Percentiles rank a stretch among this genome's conserved stretches.
Conservation (phyloP, 2,329 filamentous ascomycete genomes). For the Colletotrichum cereale region DNA sequence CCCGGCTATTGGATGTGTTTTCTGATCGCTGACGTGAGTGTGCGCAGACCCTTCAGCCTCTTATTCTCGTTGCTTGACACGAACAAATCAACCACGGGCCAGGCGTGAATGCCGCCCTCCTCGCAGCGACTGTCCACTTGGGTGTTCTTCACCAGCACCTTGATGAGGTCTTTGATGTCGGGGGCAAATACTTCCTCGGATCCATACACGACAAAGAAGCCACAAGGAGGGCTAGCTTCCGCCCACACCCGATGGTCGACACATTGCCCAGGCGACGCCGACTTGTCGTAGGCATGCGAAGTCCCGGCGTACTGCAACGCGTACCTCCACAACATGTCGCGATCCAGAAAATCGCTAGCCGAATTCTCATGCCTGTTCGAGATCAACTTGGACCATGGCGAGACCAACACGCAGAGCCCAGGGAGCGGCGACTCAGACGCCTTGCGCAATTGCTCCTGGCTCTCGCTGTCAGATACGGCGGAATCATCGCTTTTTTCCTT, state of each 20-base stretch:
- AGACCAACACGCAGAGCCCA: conserved; percentile 77
- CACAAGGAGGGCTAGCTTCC: conserved; percentile 72
- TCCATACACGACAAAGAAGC: conserved; percentile 79
- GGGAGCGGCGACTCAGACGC: conserved; percentile 47
- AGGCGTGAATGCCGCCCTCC: conserved; percentile 80
- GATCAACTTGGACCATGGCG: conserved; percentile 83
- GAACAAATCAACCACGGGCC: conserved; percentile 80
- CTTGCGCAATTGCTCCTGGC: conserved; percentile 27
- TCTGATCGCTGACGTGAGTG: conserved; percentile 42
- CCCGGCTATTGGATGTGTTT: conserved; percentile 31
- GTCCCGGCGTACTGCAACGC: conserved; percentile 76
- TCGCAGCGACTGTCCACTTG: conserved; percentile 71
- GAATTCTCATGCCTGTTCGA: conserved; percentile 77
- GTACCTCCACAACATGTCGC: conserved; percentile 74
- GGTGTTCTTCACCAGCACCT: conserved; percentile 64
- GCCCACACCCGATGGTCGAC: conserved; percentile 75
- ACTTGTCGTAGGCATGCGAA: conserved; percentile 51
- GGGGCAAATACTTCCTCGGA: conserved; percentile 82
- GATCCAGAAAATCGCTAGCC: conserved; percentile 80
- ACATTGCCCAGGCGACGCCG: conserved; percentile 77
- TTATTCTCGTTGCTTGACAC: conserved; percentile 61
- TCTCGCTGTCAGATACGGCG: conserved; percentile 33
- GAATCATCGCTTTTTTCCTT: conserved; percentile 26
- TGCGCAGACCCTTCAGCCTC: conserved; percentile 65
- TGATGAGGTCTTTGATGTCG: conserved; percentile 73